These are phyloP conservation scores for Cyathus striatus DNA, from an alignment of 768 basidiomycete genomes.

Conservation along the genomic window DNA sequence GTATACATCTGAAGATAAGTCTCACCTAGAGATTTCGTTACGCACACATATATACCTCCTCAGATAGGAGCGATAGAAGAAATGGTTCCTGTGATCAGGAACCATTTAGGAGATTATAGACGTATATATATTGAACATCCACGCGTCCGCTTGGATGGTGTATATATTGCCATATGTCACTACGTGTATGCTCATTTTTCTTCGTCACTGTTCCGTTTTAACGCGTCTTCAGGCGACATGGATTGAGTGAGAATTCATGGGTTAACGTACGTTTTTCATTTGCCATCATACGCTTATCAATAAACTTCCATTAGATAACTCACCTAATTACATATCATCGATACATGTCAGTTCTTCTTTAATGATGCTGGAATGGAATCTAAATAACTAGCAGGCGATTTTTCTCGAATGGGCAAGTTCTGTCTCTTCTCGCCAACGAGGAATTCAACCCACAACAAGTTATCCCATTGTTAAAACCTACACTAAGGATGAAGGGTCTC, in stretches of 20 bases:
- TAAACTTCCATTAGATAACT: conserved; percentile 45
- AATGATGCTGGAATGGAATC: no score
- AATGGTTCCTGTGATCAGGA: conserved; percentile 43
- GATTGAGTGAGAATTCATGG: conserved; percentile 83
- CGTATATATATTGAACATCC: conserved; percentile 81
- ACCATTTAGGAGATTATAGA: conserved; percentile 63
- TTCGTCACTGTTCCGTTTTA: conserved; percentile 7
- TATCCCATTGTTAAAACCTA: conserved; percentile 72
- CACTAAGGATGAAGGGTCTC: conserved; percentile 78
- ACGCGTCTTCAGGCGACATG: conserved; percentile 55
- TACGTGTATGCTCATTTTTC: conserved; percentile 53
- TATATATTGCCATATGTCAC: conserved; percentile 90
- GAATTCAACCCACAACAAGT: conserved; percentile 64
- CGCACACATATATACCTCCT: conserved; percentile 65
- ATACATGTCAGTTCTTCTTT: conserved; percentile 65
- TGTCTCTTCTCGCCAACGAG: conserved; percentile 83
- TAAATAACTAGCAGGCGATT: no score
- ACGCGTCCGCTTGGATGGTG: conserved; percentile 78
- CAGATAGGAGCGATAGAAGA: conserved; percentile 55
- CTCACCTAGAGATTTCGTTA: conserved; percentile 54
- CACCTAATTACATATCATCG: conserved; percentile 92
- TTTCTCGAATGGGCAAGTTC: conserved; percentile 79
- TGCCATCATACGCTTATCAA: conserved; percentile 7
- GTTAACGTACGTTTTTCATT: conserved; percentile 55
- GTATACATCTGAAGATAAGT: neutral